Percentiles rank a stretch among this genome's conserved stretches.
phyloP scores from a whole-genome alignment of 2,329 filamentous ascomycete species.

The Fusarium multiceps region DNA sequence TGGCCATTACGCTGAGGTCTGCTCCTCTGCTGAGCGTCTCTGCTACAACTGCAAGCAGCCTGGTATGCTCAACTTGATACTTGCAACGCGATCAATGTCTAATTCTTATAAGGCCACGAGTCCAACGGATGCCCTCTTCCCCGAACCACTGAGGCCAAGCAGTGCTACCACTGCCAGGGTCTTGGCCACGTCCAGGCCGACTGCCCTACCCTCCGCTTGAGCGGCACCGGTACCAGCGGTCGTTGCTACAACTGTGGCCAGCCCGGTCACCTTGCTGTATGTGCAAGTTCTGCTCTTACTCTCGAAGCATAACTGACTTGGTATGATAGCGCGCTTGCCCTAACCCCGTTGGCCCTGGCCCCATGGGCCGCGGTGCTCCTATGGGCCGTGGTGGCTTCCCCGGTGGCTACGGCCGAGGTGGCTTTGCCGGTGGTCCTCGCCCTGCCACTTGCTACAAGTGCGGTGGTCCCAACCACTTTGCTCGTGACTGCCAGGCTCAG shows the following conservation, averaged over 20 bases:
- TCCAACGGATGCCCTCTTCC: conserved; percentile 97
- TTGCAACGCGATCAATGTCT: neutral
- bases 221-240: conserved; percentile 81
- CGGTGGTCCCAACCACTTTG: conserved; percentile 94
- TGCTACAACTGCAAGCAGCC: conserved; percentile 99
- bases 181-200: conserved; percentile 98
- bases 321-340: conserved; percentile 79
- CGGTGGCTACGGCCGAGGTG: conserved; percentile 74
- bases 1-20: conserved; percentile 87
- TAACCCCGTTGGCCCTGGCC: conserved; percentile 69
- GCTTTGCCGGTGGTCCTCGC: conserved; percentile 76
- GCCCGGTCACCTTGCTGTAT: conserved; percentile 88
- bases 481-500: conserved; percentile 97
- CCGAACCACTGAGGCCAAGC: conserved; percentile 97
- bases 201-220: conserved; percentile 95
- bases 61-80: conserved; percentile 56
- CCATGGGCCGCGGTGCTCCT: conserved; percentile 73
- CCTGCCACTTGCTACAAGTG: conserved; percentile 80
- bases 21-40: conserved; percentile 96
- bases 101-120: conserved; percentile 75
- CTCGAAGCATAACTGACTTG: conserved; percentile 28
- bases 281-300: conserved; percentile 48
- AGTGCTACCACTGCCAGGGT: conserved; percentile 99
- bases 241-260: conserved; percentile 98
- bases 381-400: conserved; percentile 77